Conservation (phyloP, 2,329 filamentous ascomycete species). For the Exophiala sp. region DNA sequence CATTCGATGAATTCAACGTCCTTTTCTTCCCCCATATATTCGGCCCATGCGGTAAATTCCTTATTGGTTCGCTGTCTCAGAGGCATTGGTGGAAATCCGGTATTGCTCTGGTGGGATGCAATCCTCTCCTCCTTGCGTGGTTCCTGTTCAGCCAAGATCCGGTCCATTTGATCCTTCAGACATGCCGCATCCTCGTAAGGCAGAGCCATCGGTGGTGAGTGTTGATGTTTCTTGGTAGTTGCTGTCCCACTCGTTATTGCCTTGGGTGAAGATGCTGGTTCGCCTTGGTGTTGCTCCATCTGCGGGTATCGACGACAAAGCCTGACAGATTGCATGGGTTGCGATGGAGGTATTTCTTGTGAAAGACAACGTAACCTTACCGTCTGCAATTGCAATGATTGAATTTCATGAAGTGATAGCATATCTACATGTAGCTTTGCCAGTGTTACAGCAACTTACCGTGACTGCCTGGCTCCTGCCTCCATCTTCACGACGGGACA, state of each 20-base stretch:
- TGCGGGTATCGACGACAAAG: no score
- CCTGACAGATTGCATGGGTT: no score
- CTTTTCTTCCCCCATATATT: slow-evolving; percentile 11
- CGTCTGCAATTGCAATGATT: not conserved
- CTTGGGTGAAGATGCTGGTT: not conserved
- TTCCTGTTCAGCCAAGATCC: not conserved
- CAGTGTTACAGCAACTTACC: not conserved
- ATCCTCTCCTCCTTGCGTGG: not conserved
- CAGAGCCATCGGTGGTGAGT: not conserved
- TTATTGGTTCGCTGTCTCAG: not conserved
- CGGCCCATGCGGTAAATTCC: slow-evolving; percentile 11
- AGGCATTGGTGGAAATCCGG: not conserved
- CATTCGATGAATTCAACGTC: slow-evolving; percentile 9
- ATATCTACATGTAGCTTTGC: not conserved
- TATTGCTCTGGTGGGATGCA: no score
- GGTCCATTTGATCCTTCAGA: not conserved
- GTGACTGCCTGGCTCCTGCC: not conserved
- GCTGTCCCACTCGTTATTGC: not conserved
- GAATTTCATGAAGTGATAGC: not conserved
- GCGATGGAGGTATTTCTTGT: no score
- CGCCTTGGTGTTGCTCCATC: not conserved
- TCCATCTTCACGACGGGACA: not conserved
- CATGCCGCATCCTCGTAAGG: not conserved
- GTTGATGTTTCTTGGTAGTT: not conserved
- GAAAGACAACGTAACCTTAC: not conserved